Percentiles rank a stretch among this genome's conserved stretches.
phyloP scores from a whole-genome alignment of 768 basidiomycete species.

The Butyriboletus loyo region DNA sequence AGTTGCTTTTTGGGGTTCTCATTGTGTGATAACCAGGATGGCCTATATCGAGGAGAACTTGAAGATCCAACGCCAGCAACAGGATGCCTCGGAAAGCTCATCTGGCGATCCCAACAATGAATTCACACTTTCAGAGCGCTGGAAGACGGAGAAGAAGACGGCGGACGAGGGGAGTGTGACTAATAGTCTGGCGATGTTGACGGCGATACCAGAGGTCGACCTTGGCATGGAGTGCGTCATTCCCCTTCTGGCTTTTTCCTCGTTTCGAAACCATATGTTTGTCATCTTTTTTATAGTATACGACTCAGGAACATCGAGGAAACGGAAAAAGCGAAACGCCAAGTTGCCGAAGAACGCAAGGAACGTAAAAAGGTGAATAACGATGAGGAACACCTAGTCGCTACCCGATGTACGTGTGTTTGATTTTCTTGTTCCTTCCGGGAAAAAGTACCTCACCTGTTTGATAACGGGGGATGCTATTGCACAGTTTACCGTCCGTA shows the following conservation, averaged over 20 bases:
- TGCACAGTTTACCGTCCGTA: slow-evolving; percentile 79
- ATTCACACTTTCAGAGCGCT: slow-evolving; percentile 67
- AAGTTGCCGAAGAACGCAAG: slow-evolving; percentile 71
- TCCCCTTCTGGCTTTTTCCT: neutral
- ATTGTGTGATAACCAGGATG: slow-evolving; percentile 53
- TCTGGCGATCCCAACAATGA: slow-evolving; percentile 62
- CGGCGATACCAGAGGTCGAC: slow-evolving; percentile 97
- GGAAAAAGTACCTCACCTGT: neutral
- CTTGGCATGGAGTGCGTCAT: slow-evolving; percentile 92
- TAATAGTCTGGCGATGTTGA: slow-evolving; percentile 92
- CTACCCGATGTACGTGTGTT: slow-evolving; percentile 72
- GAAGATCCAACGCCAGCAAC: slow-evolving; percentile 60
- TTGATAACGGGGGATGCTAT: neutral
- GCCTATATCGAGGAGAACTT: slow-evolving; percentile 96
- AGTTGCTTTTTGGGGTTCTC: too few relatives aligned
- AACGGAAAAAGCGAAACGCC: slow-evolving; percentile 93
- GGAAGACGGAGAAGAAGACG: slow-evolving; percentile 53
- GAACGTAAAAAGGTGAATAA: slow-evolving; percentile 50
- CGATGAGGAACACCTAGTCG: slow-evolving; percentile 83
- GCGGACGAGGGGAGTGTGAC: slow-evolving; percentile 91
- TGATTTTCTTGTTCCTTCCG: neutral
- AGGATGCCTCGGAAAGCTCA: slow-evolving; percentile 45
- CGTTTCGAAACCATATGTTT: neutral
- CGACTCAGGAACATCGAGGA: slow-evolving; percentile 95
- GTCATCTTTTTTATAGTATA: slow-evolving; percentile 43